Base-by-base conservation (phyloP, 306 rosid species). In the Casuarina glauca region DNA sequence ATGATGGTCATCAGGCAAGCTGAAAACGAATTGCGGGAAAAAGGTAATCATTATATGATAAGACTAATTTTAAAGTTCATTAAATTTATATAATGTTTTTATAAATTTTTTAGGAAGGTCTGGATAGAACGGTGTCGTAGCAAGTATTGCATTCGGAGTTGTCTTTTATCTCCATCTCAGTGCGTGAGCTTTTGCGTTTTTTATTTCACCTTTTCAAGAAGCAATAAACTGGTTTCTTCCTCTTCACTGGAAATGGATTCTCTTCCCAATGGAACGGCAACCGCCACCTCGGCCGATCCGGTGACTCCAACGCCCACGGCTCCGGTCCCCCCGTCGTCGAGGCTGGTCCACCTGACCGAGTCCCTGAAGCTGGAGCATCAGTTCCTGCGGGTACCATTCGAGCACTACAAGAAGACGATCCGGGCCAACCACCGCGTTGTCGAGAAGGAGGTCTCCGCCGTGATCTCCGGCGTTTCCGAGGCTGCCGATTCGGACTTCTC, bases 321-420 rank as follows among this genome's bases (percentile, higher is more conserved):
- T 4, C 61, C 85, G 4, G 69, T 79, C 38, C 73, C 79, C 32
- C 86, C 89, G 3, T 82, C 93, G 12, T 71, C 88, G 1, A 91
- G 88, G 74, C 81, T 81, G 38, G 83, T 79, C 82, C 88, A 86
- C 35, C 82, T 90, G 39, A 79, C 89, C 9, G 97, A 95, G 68
- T 86, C 93, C 74, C 81, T 95, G 64, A 95, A 93, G 89, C 84
- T 95, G 67, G 99, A 95, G 85, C 97, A 95, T 81, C 99, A 95
- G 89, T 89, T 95, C 77, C 80, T 95, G 16, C 85, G 97, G 79
- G 97, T 93, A 81, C 99, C 99, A n/a, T 95, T 93, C 74, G 99
- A 95, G 86, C 90, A 91, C 86, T 95, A 86, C 97, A 95, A 91
- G 93, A 95, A 95, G 84, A 85, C 97, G 84, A 89, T 93, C 87